Evolutionary conservation across 2,329 filamentous ascomycete genomes (phyloP).

Genomic region (Trichoderma guizhouense): DNA sequence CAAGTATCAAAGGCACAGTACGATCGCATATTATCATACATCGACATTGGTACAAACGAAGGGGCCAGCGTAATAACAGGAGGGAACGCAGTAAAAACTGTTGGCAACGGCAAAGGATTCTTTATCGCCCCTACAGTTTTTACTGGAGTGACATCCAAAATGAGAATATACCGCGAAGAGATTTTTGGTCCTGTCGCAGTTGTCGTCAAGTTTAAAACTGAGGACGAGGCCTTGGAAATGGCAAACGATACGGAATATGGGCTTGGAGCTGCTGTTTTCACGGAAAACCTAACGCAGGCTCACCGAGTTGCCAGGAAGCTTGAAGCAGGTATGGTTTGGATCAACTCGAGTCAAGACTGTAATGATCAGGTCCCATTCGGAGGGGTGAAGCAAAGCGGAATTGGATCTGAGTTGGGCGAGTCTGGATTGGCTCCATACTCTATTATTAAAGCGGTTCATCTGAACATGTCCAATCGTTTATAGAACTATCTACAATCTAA

Average conservation of each 20-base stretch:
- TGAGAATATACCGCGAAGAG: neutral
- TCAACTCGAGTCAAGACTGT: constrained; percentile 30
- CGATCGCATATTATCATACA: constrained; percentile 30
- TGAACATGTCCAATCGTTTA: neutral
- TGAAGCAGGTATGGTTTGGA: constrained; percentile 64
- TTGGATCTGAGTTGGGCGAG: neutral
- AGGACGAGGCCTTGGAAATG: neutral
- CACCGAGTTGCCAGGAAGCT: constrained; percentile 45
- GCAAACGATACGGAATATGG: neutral
- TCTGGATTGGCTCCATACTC: neutral
- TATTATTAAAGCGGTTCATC: neutral
- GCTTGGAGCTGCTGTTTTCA: neutral
- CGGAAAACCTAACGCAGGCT: neutral
- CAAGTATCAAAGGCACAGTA: constrained; percentile 34
- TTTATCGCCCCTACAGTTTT: neutral
- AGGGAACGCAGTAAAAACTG: neutral
- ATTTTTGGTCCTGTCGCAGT: neutral
- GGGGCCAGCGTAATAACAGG: neutral
- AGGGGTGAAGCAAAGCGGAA: constrained; percentile 16
- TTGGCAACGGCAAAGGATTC: neutral
- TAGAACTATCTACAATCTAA: neutral
- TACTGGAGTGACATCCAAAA: neutral
- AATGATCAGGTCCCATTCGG: constrained; percentile 32
- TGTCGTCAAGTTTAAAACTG: neutral
- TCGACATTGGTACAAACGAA: neutral